Percentiles rank a stretch among this genome's conserved stretches.
phyloP scores from a whole-genome alignment of 768 basidiomycete species.

The Naganishia antarctica region DNA sequence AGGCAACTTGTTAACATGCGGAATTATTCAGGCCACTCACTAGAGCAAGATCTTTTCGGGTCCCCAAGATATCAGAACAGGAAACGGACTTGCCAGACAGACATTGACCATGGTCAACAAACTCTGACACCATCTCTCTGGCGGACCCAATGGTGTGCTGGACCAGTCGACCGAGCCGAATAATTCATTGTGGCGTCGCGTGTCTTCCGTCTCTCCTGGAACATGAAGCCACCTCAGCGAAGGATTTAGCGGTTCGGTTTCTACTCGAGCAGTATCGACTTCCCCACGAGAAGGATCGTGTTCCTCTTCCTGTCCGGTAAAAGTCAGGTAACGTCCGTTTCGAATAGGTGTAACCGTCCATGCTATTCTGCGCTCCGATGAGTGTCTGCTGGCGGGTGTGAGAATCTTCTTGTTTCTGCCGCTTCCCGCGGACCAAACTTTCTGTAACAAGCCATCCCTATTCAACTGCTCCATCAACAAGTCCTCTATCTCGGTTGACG shows the following conservation, averaged over 20 bases:
- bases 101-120: constrained; percentile 19
- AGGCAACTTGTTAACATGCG: background rate
- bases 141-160: constrained; percentile 12
- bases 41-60: constrained; percentile 19
- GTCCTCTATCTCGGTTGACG: background rate
- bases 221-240: background rate
- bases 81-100: constrained; percentile 24
- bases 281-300: constrained; percentile 2
- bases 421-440: constrained; percentile 2
- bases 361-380: background rate
- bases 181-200: background rate
- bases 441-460: background rate
- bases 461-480: background rate
- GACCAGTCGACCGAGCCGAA: constrained; percentile 11
- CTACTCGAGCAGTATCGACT: background rate
- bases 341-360: background rate
- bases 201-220: background rate
- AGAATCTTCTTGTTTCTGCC: background rate
- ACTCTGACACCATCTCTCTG: constrained; percentile 10
- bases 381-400: constrained; percentile 1
- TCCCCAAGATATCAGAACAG: constrained; percentile 27
- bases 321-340: background rate
- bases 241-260: background rate
- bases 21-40: constrained; percentile 2
- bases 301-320: background rate